Conservation (phyloP, 768 basidiomycete species). For the Antrodiella citrinella region DNA sequence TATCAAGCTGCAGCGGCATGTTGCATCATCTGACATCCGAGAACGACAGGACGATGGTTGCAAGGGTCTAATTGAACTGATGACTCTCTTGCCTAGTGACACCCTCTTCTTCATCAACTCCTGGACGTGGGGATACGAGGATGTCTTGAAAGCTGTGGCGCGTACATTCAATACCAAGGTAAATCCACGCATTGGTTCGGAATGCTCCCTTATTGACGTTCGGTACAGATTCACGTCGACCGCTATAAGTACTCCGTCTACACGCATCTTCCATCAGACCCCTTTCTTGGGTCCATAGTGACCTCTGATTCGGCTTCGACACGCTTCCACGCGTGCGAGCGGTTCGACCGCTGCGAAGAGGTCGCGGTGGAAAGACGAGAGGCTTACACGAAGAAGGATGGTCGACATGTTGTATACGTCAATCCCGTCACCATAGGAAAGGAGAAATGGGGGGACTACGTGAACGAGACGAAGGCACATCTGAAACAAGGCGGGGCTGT, state of each 20-base stretch:
- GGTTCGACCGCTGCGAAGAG: constrained; percentile 62
- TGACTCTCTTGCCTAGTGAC: constrained; percentile 53
- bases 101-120: constrained; percentile 83
- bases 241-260: constrained; percentile 78
- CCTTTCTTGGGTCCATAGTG: constrained; percentile 50
- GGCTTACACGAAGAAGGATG: constrained; percentile 10
- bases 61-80: constrained; percentile 57
- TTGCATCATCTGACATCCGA: no score
- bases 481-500: constrained; percentile 40
- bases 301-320: constrained; percentile 54
- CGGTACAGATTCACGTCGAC: constrained; percentile 80
- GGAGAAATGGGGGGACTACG: constrained; percentile 44
- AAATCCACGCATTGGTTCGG: constrained; percentile 2
- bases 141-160: constrained; percentile 71
- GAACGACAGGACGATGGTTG: constrained; percentile 52
- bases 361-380: constrained; percentile 35
- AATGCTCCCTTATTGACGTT: no score
- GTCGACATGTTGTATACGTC: constrained; percentile 67
- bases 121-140: constrained; percentile 98
- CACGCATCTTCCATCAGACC: constrained; percentile 41
- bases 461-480: constrained; percentile 33
- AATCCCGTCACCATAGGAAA: constrained; percentile 75
- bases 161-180: constrained; percentile 59
- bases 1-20: no score
- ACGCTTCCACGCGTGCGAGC: constrained; percentile 92